Evolutionary conservation across 768 basidiomycete genomes (phyloP).

Genomic region (Naganishia vaughanmartiniae): DNA sequence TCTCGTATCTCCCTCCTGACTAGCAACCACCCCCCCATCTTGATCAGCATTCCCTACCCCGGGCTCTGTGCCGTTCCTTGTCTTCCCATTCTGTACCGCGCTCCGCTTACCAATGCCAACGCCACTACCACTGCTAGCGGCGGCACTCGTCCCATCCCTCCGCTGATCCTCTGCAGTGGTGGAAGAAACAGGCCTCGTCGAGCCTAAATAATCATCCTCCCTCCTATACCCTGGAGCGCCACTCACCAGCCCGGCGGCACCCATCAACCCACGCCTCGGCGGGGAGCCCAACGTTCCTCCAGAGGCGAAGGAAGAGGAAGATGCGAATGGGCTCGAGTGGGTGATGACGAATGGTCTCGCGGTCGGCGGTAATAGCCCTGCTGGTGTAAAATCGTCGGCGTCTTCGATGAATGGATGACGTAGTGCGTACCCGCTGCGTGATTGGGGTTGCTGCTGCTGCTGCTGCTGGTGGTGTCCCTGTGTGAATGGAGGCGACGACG

Average conservation of each 20-base stretch:
- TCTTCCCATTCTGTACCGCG: too few species aligned
- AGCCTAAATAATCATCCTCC: background rate
- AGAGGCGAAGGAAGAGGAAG: slow-evolving; percentile 33
- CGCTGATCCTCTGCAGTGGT: background rate
- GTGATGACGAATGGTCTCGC: slow-evolving; percentile 39
- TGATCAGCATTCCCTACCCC: too few species aligned
- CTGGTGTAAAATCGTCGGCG: slow-evolving; percentile 10
- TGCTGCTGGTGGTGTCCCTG: too few species aligned
- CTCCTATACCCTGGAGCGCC: slow-evolving; percentile 42
- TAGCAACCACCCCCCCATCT: too few species aligned
- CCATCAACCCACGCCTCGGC: too few species aligned
- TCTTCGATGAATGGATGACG: background rate
- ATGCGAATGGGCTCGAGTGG: slow-evolving; percentile 45
- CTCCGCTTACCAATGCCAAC: too few species aligned
- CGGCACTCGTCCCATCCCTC: background rate
- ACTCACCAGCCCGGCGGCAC: background rate
- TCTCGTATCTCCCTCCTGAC: too few species aligned
- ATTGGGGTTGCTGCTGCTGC: too few species aligned
- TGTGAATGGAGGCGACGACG: too few species aligned
- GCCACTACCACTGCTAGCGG: too few species aligned
- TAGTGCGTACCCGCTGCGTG: background rate
- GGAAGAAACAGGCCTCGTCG: background rate
- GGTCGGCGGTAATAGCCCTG: slow-evolving; percentile 12
- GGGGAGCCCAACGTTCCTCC: background rate
- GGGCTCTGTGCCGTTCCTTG: too few species aligned